Evolutionary conservation across 2,329 filamentous ascomycete genomes (phyloP), one percentile per base, ranked within the genome.

Genomic region (Colletotrichum nymphaeae): DNA sequence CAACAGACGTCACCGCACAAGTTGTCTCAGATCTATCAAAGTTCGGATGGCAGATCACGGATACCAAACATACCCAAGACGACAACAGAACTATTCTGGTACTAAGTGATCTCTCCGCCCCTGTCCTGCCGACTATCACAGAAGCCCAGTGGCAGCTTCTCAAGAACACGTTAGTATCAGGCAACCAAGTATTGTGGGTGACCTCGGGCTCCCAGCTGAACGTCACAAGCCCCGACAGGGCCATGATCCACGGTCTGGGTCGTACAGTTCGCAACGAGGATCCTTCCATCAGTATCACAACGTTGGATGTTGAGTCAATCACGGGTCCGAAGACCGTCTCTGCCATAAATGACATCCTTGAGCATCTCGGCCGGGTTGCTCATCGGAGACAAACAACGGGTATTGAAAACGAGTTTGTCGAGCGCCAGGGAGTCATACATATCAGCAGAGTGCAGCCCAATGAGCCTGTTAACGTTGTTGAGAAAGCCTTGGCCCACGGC

Each of bases 361-460:
- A 19, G 53, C 35, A 37, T 5, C 35, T 37, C 14, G 35, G 35
- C 1, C 16, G 35, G 5, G 62, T 26, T 35, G 28, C 28, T 58
- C 22, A 26, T 12, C 11, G 55, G 63, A 65, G 22, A 56, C 5
- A 24, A 24, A 26, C 67, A 58, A 56, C 35, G n/a, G 26, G 22
- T 9, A 42, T 3, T 37, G 79, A 81, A 4, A 76, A 66, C 12
- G 78, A 81, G 66, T 81, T 78, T 37, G 69, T 73, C 42, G 79
- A 80, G 65, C 74, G 78, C 2, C 65, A 77, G 28, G 79, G 79
- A 3, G 19, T 26, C 11, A 35, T 79, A 26, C 78, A 77, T 53
- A 53, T 37, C 35, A 37, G 35, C 35, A 37, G 35, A 16, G 35
- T 37, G 35, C 35, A 37, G 35, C 35, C 35, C 35, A 37, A 37